Percentiles rank a stretch among this genome's conserved stretches.
phyloP scores from a whole-genome alignment of 257 asterid genomes.

The Salvia miltiorrhiza region DNA sequence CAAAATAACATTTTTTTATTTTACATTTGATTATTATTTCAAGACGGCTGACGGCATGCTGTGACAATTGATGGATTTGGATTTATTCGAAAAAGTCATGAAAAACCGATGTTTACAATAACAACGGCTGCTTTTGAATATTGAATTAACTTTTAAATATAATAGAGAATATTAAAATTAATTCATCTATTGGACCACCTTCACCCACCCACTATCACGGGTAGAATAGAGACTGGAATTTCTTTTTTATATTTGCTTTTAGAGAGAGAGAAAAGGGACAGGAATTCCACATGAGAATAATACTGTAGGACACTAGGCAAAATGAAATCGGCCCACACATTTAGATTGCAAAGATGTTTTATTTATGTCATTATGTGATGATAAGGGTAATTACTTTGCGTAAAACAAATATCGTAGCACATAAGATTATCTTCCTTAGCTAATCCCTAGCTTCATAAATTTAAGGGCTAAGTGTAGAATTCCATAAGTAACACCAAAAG shows the following conservation, averaged over 20 bases:
- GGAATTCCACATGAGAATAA: background rate
- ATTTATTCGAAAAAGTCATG: slow-evolving; percentile 13
- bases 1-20: too few species aligned
- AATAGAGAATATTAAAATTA: background rate
- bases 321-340: slow-evolving; percentile 16
- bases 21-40: background rate
- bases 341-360: background rate
- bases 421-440: background rate
- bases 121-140: background rate
- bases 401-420: background rate
- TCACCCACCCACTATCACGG: background rate
- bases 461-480: too few species aligned
- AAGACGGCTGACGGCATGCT: background rate
- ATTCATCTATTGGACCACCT: slow-evolving; percentile 13
- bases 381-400: too few species aligned
- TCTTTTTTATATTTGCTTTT: background rate
- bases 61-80: background rate
- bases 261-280: background rate
- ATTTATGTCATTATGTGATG: too few species aligned
- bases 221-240: background rate
- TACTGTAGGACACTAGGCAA: background rate
- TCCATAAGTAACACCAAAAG: too few species aligned
- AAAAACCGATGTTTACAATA: slow-evolving; percentile 25
- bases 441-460: background rate
- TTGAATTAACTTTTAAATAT: background rate